Evolutionary conservation across 2,329 filamentous ascomycete species (phyloP), one percentile per base, ranked within the genome.

Genomic region (Talaromyces pinophilus): DNA sequence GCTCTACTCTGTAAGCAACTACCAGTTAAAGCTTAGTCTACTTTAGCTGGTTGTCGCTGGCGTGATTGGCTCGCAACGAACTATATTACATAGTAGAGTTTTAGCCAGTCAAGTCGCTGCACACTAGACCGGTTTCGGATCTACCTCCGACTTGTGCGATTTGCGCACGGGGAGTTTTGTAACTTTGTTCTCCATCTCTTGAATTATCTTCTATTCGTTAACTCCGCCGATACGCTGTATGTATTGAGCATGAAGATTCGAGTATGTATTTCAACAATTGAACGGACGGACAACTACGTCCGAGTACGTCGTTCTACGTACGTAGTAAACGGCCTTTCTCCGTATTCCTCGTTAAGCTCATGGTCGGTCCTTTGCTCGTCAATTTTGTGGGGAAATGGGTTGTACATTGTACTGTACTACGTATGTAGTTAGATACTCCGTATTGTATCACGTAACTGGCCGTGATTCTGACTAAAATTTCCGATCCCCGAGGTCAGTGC

Each of bases 401-500:
- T 33, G 50, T 54, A 54, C 50, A 33, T 13, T 13, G 7, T 19
- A 19, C 19, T 13, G 11, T 3, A 11, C 35, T 10, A 11, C 3
- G 35, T 13, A 11, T 11, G 35, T 13, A 11, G 10, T 2, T 48
- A 13, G 19, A 11, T 25, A 19, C 5, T 30, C 5, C 25, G 48
- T 52, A 7, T 15, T 1, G 5, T 15, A 7, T 40, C 33, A 40
- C 54, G 2, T 28, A 5, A 33, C n/a, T 59, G 30, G 33, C 4
- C 22, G 30, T 30, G 30, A 30, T 28, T 28, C 57, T 60, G 57
- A 46, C 35, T 19, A 60, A 59, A 60, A 30, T 46, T 38, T 60
- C 57, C 57, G 38, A 60, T 60, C 40, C 19, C 22, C 13, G 40
- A 60, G 57, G 40, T 46, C 57, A 33, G 40, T 42, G 57, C 38